phyloP scores from a whole-genome alignment of 106 monocot genomes.

The Cymbidium sinense region DNA sequence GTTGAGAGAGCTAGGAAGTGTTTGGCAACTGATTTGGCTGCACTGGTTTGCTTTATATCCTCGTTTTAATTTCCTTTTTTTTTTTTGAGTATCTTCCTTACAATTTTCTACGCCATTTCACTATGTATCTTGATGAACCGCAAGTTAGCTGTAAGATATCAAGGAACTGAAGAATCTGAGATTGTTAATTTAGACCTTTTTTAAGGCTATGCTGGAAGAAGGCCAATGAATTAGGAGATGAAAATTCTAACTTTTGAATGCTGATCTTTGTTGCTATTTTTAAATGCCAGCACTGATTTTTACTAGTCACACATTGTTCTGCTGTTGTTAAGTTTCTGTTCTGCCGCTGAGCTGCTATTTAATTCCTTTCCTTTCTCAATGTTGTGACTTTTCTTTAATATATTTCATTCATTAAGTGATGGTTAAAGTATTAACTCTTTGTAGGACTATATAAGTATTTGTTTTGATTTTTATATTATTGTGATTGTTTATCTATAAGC shows the following conservation, averaged over 20 bases:
- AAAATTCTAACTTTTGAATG: background rate
- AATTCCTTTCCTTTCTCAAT: background rate
- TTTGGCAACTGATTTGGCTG: slow-evolving; percentile 92
- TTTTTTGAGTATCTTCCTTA: background rate
- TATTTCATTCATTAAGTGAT: background rate
- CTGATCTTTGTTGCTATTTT: no score
- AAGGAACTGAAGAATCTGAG: background rate
- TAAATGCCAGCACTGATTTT: no score
- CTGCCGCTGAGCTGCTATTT: background rate
- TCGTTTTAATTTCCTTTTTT: background rate
- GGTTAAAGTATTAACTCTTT: no score
- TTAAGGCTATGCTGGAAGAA: background rate
- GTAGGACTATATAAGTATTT: no score
- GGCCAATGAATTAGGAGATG: background rate
- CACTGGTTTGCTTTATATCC: slow-evolving; percentile 51
- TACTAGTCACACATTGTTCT: no score
- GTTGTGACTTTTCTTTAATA: background rate
- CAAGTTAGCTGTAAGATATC: background rate
- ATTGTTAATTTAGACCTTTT: background rate
- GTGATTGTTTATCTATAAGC: no score
- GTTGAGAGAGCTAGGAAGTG: slow-evolving; percentile 96
- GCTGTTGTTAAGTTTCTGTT: background rate
- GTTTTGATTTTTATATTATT: no score
- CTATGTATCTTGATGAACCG: background rate
- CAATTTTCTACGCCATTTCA: background rate